These are phyloP conservation scores for Cyclocybe aegerita DNA, from an alignment of 768 basidiomycete genomes.

Conservation along the genomic window DNA sequence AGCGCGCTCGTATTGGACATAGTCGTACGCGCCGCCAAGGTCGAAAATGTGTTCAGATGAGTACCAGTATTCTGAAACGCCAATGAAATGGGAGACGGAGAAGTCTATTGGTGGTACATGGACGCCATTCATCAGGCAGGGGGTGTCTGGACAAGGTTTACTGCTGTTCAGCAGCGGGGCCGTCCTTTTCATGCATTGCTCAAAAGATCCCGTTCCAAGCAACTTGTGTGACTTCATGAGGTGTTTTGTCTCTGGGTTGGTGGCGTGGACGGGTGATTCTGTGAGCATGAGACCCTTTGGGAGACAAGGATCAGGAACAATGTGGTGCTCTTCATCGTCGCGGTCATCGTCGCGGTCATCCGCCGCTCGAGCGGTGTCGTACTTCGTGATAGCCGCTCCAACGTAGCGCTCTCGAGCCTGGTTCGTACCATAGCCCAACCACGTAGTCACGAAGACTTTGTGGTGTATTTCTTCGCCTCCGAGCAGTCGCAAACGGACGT, in stretches of 20 bases:
- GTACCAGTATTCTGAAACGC: conserved; percentile 99
- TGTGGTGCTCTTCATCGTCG: conserved; percentile 27
- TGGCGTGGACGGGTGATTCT: conserved; percentile 51
- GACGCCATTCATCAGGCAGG: conserved; percentile 93
- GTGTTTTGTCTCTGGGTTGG: conserved; percentile 38
- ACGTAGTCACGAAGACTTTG: conserved; percentile 95
- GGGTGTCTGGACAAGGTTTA: conserved; percentile 76
- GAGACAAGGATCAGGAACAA: conserved; percentile 86
- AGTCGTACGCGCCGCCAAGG: conserved; percentile 93
- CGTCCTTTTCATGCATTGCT: conserved; percentile 72
- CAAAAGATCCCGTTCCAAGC: conserved; percentile 88
- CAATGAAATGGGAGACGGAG: conserved; percentile 89
- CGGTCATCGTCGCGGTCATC: conserved; percentile 14
- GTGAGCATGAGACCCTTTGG: conserved; percentile 69
- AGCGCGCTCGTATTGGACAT: conserved; percentile 92
- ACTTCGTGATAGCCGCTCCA: conserved; percentile 58
- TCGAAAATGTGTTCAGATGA: conserved; percentile 97
- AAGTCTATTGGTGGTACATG: conserved; percentile 96
- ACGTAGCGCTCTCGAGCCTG: conserved; percentile 95
- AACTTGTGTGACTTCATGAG: conserved; percentile 57
- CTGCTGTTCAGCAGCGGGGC: conserved; percentile 82
- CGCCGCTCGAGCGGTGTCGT: conserved; percentile 39
- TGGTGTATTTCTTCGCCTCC: conserved; percentile 87
- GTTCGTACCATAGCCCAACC: conserved; percentile 98
- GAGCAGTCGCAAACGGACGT: conserved; percentile 79